Evolutionary conservation across 2,329 filamentous ascomycete species (phyloP).

Genomic region (Chalaropsis thielavioides): DNA sequence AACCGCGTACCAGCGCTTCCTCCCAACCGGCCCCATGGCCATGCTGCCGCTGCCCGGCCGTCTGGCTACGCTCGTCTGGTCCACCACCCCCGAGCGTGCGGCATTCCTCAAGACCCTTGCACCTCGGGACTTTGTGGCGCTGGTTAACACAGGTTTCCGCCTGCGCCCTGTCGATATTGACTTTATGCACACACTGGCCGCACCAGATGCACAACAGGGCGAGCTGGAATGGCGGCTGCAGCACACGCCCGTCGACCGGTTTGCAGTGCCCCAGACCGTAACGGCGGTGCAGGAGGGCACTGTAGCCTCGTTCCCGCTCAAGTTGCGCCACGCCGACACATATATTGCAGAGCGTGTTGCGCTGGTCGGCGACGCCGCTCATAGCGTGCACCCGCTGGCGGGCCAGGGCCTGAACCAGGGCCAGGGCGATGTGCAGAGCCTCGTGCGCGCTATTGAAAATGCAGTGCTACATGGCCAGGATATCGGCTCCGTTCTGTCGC

Average conservation of each 20-base stretch:
- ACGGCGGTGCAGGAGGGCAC: constrained; percentile 61
- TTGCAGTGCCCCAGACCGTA: constrained; percentile 50
- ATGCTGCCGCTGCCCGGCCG: constrained; percentile 79
- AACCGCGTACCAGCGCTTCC: constrained; percentile 86
- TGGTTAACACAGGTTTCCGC: constrained; percentile 89
- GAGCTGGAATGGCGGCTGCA: constrained; percentile 73
- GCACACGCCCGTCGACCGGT: constrained; percentile 45
- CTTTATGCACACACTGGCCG: constrained; percentile 57
- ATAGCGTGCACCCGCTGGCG: constrained; percentile 86
- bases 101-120: constrained; percentile 63
- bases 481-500: constrained; percentile 59
- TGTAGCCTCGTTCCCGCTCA: constrained; percentile 79
- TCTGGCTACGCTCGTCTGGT: constrained; percentile 82
- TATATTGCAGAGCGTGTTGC: constrained; percentile 86
- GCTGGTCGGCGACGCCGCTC: constrained; percentile 84
- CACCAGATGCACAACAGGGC: constrained; percentile 41
- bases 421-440: constrained; percentile 70
- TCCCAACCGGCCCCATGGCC: constrained; percentile 82
- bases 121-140: constrained; percentile 58
- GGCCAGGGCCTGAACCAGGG: constrained; percentile 92
- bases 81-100: constrained; percentile 70
- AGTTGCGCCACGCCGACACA: constrained; percentile 82
- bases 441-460: constrained; percentile 59
- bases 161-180: constrained; percentile 63
- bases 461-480: constrained; percentile 76